Percentiles rank a stretch among this genome's conserved stretches.
phyloP scores from a whole-genome alignment of 2,329 filamentous ascomycete species.

The Penicillium sp. region DNA sequence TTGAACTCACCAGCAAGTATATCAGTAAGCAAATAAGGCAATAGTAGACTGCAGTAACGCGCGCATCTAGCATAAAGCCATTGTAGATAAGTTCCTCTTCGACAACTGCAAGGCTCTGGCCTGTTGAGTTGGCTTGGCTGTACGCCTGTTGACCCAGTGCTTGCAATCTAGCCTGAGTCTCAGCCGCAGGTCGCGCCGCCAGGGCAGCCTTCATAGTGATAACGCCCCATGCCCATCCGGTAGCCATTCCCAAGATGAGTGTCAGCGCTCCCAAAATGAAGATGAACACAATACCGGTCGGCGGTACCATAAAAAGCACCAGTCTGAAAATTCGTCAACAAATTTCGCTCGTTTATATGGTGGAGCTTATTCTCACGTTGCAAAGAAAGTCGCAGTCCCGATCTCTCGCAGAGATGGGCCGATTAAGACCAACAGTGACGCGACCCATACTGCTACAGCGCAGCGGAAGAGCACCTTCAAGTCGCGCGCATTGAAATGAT shows the following conservation, averaged over 20 bases:
- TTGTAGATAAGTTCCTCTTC: constrained; percentile 42
- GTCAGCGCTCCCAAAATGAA: constrained; percentile 46
- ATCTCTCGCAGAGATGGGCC: constrained; percentile 42
- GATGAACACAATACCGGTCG: constrained; percentile 48
- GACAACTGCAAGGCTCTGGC: constrained; percentile 27
- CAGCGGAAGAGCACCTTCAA: constrained; percentile 51
- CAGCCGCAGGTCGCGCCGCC: constrained; percentile 42
- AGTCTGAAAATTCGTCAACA: constrained; percentile 23
- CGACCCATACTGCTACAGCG: constrained; percentile 48
- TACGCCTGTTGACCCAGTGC: constrained; percentile 35
- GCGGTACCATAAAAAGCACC: constrained; percentile 49
- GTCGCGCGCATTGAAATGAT: constrained; percentile 51
- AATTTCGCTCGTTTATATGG: neutral
- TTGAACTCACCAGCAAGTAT: constrained; percentile 37
- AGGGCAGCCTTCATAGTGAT: constrained; percentile 51
- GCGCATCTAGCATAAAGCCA: constrained; percentile 51
- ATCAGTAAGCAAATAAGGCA: constrained; percentile 47
- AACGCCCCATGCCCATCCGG: constrained; percentile 53
- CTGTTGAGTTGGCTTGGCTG: constrained; percentile 36
- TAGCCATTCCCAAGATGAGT: constrained; percentile 48
- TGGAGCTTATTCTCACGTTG: constrained; percentile 20
- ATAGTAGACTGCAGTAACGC: constrained; percentile 42
- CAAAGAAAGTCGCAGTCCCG: constrained; percentile 50
- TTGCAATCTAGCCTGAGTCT: constrained; percentile 36
- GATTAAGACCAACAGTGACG: constrained; percentile 50